Evolutionary conservation across 2,329 filamentous ascomycete species (phyloP).

Genomic region (Fusarium humuli): DNA sequence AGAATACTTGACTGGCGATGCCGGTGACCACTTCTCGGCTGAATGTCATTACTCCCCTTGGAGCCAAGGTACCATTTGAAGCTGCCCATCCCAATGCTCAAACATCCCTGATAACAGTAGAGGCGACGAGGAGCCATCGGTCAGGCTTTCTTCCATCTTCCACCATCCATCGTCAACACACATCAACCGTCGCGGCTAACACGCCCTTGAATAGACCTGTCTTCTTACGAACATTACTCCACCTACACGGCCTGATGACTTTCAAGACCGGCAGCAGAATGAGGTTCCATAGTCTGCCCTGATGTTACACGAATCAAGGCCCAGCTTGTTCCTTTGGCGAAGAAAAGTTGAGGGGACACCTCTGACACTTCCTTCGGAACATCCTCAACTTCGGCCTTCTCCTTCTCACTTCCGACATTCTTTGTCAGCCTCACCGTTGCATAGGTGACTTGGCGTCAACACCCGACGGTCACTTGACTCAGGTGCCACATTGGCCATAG

Average conservation of each 20-base stretch:
- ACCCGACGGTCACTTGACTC: too few species aligned
- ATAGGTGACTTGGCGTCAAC: neutral
- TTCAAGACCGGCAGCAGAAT: too few species aligned
- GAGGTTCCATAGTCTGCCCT: neutral
- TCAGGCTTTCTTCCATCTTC: neutral
- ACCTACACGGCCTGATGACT: too few species aligned
- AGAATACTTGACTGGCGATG: too few species aligned
- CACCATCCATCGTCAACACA: neutral
- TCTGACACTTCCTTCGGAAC: neutral
- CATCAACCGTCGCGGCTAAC: neutral
- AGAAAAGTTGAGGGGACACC: neutral
- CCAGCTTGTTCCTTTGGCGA: neutral
- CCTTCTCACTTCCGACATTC: neutral
- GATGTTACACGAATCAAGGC: neutral
- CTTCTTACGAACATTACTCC: neutral
- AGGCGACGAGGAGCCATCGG: neutral
- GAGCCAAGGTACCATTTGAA: neutral
- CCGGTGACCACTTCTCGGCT: neutral
- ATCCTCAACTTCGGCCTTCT: neutral
- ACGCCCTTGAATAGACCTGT: neutral
- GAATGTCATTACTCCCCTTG: neutral
- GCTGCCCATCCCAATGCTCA: neutral
- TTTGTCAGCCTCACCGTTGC: neutral
- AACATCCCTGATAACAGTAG: neutral
- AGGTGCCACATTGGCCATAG: too few species aligned